Conservation (phyloP, 2,329 filamentous ascomycete genomes). For the Cytospora mali region DNA sequence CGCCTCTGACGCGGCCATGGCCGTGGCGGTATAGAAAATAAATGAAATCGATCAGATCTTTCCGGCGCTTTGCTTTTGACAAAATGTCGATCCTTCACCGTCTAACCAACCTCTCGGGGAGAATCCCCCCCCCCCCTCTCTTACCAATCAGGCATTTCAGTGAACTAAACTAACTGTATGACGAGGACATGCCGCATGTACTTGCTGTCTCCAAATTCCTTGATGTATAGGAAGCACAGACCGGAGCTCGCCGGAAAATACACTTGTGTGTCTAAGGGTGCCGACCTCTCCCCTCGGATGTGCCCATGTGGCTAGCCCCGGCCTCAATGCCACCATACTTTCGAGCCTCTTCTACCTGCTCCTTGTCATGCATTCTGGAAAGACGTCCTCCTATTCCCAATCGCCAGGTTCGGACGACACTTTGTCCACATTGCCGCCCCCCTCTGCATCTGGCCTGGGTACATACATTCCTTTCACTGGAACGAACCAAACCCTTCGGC, state of each 20-base stretch:
- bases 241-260: neutral
- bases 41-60: neutral
- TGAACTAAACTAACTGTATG: neutral
- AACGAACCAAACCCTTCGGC: neutral
- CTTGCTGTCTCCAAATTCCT: neutral
- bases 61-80: neutral
- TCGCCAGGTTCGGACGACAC: neutral
- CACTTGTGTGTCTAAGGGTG: neutral
- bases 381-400: neutral
- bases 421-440: neutral
- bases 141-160: too few species aligned
- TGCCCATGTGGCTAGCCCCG: neutral
- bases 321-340: neutral
- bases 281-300: neutral
- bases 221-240: neutral
- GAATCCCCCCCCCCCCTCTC: too few species aligned
- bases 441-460: neutral
- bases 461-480: too few species aligned
- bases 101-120: too few species aligned
- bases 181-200: neutral
- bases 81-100: neutral
- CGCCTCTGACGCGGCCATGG: neutral
- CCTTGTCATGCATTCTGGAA: neutral
- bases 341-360: neutral
- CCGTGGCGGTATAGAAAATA: neutral